Base-by-base conservation (phyloP, 257 asterid species). In the Anisodus acutangulus region DNA sequence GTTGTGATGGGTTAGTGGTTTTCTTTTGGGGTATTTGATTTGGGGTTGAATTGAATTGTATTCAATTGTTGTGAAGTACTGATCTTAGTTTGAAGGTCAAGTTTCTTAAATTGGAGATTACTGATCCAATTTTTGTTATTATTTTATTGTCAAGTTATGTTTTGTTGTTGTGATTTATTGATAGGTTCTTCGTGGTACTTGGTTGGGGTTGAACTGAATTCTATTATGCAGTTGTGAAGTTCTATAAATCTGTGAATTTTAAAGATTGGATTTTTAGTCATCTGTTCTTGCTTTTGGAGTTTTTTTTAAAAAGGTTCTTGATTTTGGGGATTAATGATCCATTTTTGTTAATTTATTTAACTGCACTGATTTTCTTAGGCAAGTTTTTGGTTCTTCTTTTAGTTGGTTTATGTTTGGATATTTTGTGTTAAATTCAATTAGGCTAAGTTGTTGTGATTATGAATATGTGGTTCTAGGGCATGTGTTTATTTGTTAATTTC, bases 241-340 rank as follows among this genome's bases (percentile, higher is more conserved):
- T 47, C 19, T 8, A 72, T n/a, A 72, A 45, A 72, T 47, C 41
- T 72, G 19, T 72, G 62, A 49, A 51, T 22, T 22, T 74, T 74
- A 74, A 74, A 74, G 80, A 74, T 74, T 22, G 62, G 43, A 74
- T 74, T 19, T 51, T 74, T 76, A 72, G 81, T 22, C 10, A 26
- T 11, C 13, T 51, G 45, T 74, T 49, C 41, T 31, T 31, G 12
- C 31, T 60, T 60, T 19, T 59, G 54, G 54, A 6, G 5, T 3
- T 63, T 63, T 63, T 63, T 6, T 3, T 9, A 9, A 26, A 7
- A 22, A 22, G 26, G 26, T 63, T 63, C 45, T 74, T 74, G 45
- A 17, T 49, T 74, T 74, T 76, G 81, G 22, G 22, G 63, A 76
- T 11, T 31, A 31, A 76, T 22, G 81, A 76, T 76, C 62, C 12